Conservation (phyloP, 768 basidiomycete genomes). For the Boletus huronensis region DNA sequence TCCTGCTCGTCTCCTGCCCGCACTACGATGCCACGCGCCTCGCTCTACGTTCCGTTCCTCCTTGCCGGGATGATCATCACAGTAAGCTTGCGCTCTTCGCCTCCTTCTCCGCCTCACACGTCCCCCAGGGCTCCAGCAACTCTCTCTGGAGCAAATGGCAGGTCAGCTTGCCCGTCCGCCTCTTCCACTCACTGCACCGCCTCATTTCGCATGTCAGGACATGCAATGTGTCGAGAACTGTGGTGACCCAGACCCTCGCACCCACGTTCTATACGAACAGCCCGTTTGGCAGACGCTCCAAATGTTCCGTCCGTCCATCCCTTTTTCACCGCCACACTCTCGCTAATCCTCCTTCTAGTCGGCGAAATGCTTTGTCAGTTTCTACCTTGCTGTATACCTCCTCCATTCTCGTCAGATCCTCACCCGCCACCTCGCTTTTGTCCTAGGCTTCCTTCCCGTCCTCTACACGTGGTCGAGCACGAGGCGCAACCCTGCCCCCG, state of each 20-base stretch:
- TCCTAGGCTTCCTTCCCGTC: conserved; percentile 79
- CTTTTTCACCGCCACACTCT: conserved; percentile 9
- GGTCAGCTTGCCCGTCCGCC: conserved; percentile 35
- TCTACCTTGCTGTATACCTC: conserved; percentile 9
- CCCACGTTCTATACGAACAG: conserved; percentile 83
- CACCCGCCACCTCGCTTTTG: conserved; percentile 13
- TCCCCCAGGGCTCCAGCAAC: conserved; percentile 66
- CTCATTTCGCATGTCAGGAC: conserved; percentile 49
- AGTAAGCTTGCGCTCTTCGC: conserved; percentile 34
- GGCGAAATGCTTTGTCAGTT: conserved; percentile 91
- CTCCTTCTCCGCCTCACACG: not conserved
- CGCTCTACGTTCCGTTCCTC: conserved; percentile 71
- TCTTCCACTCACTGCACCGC: not conserved
- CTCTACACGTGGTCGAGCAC: conserved; percentile 63
- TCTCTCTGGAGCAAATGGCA: conserved; percentile 84
- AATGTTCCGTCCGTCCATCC: conserved; percentile 70
- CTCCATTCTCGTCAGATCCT: conserved; percentile 16
- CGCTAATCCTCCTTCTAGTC: conserved; percentile 52
- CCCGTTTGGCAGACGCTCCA: conserved; percentile 91
- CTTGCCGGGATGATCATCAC: conserved; percentile 93
- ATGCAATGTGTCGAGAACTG: conserved; percentile 99
- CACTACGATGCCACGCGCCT: conserved; percentile 58
- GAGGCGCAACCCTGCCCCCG: conserved; percentile 42
- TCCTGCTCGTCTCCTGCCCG: not conserved
- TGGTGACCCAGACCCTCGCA: conserved; percentile 52